Evolutionary conservation across 345 rosid species (phyloP), one percentile per base, ranked within the genome.

Genomic region (Gossypium longicalyx): DNA sequence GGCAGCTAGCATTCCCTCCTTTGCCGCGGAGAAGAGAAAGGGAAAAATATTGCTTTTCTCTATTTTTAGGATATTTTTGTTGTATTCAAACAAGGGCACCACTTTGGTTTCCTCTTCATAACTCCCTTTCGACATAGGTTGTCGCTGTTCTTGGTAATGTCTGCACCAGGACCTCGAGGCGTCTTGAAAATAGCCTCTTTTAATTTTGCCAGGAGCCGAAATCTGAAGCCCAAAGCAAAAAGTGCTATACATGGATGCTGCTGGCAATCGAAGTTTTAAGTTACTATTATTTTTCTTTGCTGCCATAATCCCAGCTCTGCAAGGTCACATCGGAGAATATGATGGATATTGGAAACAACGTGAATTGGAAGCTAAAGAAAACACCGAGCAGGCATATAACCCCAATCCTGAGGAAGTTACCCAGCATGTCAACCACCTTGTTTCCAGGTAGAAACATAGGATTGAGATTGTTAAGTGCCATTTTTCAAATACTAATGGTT

Each of bases 281-380:
- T 17, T 49, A 25, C 25, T 68, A 19, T 44, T 45, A 11, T 45
- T 45, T 69, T 77, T 77, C 22, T 78, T 84, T 0, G 78, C 78
- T 41, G 78, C 61, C 34, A 13, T 75, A 7, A 45, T 81, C 66
- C 85, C 78, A 12, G 41, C 56, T 27, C 51, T 73, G 8, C 25
- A 38, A 2, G 93, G 89, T n/a, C 12, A 85, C 76, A 73, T 80
- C 2, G 73, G 70, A 11, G 82, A 83, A 54, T 73, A 74, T 27
- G 97, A 93, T 45, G 87, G 81, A 9, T 93, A 93, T 62, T 89
- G 94, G 98, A 72, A 74, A 38, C n/a, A 70, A 56, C 80, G 82
- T 15, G 88, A 87, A 38, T 72, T 72, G 19, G 75, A 75, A 45
- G 89, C 97, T 38, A 48, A 62, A 13, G 66, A 82, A 16, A 76